Percentiles rank a stretch among this genome's conserved stretches.
phyloP scores from a whole-genome alignment of 192 early-diverging fungal species.

The Rhizophlyctis rosea region DNA sequence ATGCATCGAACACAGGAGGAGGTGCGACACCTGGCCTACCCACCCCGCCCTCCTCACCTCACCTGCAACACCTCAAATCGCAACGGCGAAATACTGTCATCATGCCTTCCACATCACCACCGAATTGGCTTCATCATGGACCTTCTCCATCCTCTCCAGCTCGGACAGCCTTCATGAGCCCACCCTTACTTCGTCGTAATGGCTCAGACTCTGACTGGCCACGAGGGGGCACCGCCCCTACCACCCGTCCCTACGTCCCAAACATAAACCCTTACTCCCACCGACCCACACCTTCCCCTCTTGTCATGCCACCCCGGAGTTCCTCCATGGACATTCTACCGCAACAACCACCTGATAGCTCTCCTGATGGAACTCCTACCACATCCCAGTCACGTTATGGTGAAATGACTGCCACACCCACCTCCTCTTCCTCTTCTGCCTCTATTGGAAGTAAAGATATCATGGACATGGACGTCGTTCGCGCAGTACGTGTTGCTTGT shows the following conservation, averaged over 20 bases:
- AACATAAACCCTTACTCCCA: not conserved
- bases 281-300: not conserved
- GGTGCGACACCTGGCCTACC: too few species aligned
- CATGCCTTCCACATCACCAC: too few species aligned
- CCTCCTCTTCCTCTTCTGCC: not conserved
- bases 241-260: conserved; percentile 2
- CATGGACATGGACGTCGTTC: conserved; percentile 20
- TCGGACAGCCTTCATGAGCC: too few species aligned
- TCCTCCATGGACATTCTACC: too few species aligned
- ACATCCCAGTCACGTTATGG: not conserved
- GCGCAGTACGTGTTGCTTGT: conserved; percentile 8
- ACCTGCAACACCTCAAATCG: too few species aligned
- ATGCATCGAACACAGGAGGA: too few species aligned
- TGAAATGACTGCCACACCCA: not conserved
- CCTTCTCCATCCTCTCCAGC: too few species aligned
- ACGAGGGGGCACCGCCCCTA: conserved; percentile 3
- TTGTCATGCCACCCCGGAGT: not conserved
- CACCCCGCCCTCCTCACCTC: too few species aligned
- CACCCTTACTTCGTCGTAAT: too few species aligned
- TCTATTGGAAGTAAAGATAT: conserved; percentile 12
- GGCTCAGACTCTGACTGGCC: too few species aligned
- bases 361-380: conserved; percentile 8
- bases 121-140: too few species aligned
- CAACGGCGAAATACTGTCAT: too few species aligned
- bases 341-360: not conserved